Evolutionary conservation across 2,329 filamentous ascomycete genomes (phyloP), one percentile per base, ranked within the genome.

Genomic region (Talaromyces islandicus): DNA sequence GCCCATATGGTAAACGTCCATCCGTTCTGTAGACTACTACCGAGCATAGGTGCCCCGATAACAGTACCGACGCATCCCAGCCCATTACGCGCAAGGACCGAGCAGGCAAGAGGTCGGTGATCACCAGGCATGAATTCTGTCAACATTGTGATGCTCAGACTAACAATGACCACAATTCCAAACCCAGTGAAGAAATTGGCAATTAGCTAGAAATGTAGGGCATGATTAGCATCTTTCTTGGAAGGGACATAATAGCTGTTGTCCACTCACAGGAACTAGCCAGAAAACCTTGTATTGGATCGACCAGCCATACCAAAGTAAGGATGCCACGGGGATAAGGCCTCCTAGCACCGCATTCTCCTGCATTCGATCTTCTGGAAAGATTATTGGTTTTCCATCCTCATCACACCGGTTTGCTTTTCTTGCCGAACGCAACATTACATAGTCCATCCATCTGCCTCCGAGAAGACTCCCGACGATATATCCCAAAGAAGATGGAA

Each of bases 121-220:
- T 56, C 54, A 6, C 59, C 54, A 9, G 59, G 59, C 48, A 60
- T 32, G 21, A 57, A 60, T 54, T 60, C 59, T 7, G 24, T 60
- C 25, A 60, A 29, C 54, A 60, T 60, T 1, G 59, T 60, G 38
- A 57, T 60, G 17, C 32, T n/a, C 11, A 57, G 21, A 11, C 54
- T 57, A 35, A 60, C 32, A 14, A 57, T 60, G 24, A 60, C 24
- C 14, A 60, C 56, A 12, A 50, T 57, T 3, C 59, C 59, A 11
- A 60, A 60, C 24, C 59, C 59, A 14, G 54, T 57, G 17, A 60
- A 60, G 32, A 60, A 60, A 21, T 57, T 60, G n/a, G 59, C 48
- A 53, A 60, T 57, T 4, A 60, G 10, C 54, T 60, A 29, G 27
- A 5, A 9, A 12, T 27, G 1, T 12, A 29, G 27, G 35, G 7